Evolutionary conservation across 805 yeast species (phyloP).

Genomic region (Yarrowia keelungensis): DNA sequence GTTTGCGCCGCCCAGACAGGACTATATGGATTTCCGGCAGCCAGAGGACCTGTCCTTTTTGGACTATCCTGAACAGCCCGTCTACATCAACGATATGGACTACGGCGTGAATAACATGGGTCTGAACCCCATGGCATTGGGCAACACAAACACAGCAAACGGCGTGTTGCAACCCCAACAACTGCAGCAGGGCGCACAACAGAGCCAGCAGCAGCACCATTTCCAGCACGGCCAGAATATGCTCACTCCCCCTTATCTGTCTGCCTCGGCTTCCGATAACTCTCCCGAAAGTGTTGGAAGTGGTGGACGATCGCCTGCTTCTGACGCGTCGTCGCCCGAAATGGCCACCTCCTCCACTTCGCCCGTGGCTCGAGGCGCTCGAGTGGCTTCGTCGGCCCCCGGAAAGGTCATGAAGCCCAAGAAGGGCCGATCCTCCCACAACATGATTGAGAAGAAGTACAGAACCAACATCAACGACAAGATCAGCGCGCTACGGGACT

Average conservation of each 20-base stretch:
- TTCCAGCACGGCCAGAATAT: conserved; percentile 8
- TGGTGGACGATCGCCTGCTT: conserved; percentile 3
- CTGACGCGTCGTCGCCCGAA: conserved; percentile 33
- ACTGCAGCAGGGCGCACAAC: conserved; percentile 10
- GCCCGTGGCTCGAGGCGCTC: conserved; percentile 14
- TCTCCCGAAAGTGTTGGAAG: conserved; percentile 21
- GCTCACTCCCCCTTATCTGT: conserved; percentile 35
- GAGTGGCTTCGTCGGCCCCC: conserved; percentile 38
- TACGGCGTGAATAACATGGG: conserved; percentile 21
- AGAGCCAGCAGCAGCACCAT: conserved; percentile 3
- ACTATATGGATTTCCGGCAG: conserved; percentile 30
- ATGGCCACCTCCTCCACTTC: conserved; percentile 18
- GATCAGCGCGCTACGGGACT: conserved; percentile 71
- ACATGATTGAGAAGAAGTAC: conserved; percentile 81
- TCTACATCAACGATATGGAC: conserved; percentile 26
- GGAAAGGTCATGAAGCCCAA: conserved; percentile 48
- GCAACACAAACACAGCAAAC: background rate
- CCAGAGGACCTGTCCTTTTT: conserved; percentile 27
- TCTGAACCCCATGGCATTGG: conserved; percentile 29
- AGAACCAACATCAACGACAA: conserved; percentile 77
- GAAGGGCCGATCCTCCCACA: conserved; percentile 67
- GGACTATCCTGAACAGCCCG: conserved; percentile 31
- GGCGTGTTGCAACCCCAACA: conserved; percentile 29
- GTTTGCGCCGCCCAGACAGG: conserved; percentile 33
- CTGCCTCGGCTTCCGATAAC: conserved; percentile 20